Evolutionary conservation across 495 filamentous ascomycete species (phyloP), one percentile per base, ranked within the genome.

Genomic region (Pyrenula aspistea): DNA sequence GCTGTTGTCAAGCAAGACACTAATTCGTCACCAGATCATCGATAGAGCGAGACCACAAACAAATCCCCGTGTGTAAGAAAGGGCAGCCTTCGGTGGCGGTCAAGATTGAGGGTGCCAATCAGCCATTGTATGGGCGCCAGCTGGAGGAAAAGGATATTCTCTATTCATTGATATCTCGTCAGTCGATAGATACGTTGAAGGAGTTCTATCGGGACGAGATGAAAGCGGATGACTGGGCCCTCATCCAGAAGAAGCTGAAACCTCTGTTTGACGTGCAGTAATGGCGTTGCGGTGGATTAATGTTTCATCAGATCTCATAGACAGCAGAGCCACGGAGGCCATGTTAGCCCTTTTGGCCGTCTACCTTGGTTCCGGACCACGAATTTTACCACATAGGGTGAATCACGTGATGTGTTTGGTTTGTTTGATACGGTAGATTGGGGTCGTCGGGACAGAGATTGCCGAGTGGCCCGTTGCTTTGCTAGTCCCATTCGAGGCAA

Each of bases 11-110:
- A 51, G n/a, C n/a, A 20, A 25, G 12, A 58, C 54, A 54, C 56
- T 65, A 55, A 55, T 53, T 48, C 48, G 56, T 19, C 19, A n/a
- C 55, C 63, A 95, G 91, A 15, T 84, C 87, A 59, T 89, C 86
- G 10, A 97, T 99, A 68, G 91, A 97, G 71, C 86, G 94, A 67
- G 94, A 99, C 60, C 94, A 97, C 82, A 99, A 97, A 74, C 79
- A 92, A 53, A 83, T 99, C 63, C 79, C 75, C 11, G 75, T 95
- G 52, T 91, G 87, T 74, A 99, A 97, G 74, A 91, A 89, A 73
- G 94, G 92, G 57, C 89, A 95, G 64, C 94, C 93, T 25, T 95
- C 91, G 3, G 93, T 97, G 15, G 93, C 93, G 22, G 78, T 99
- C 72, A 99, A 99, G 81, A 91, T 99, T 66, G 93, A 99, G 73